These are phyloP conservation scores for Schizochytrium sp. DNA, from an alignment of 108 stramenopile genomes.

Conservation along the genomic window DNA sequence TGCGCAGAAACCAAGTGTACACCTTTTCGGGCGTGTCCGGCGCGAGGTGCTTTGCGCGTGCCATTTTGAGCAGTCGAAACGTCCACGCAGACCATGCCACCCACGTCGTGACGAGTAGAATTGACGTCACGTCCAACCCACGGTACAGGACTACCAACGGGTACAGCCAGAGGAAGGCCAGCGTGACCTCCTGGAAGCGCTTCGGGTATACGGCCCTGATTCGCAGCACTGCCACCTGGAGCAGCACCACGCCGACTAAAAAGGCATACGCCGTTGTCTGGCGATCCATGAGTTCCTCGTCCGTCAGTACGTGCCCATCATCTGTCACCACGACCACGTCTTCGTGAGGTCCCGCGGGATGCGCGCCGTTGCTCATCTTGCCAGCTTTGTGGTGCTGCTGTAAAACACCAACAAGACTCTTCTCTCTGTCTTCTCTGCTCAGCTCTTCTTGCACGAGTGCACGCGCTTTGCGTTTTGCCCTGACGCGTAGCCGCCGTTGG, in stretches of 20 bases:
- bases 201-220: neutral
- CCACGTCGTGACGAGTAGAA: neutral
- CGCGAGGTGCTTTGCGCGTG: neutral
- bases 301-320: neutral
- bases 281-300: neutral
- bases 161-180: neutral
- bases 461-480: too few relatives aligned
- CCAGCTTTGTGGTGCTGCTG: too few relatives aligned
- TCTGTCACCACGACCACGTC: neutral
- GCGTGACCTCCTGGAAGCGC: slow-evolving; percentile 1
- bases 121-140: neutral
- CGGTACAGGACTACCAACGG: neutral
- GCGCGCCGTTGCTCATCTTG: neutral
- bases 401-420: too few relatives aligned
- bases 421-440: too few relatives aligned
- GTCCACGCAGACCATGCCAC: neutral
- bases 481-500: too few relatives aligned
- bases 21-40: neutral
- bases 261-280: neutral
- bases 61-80: neutral
- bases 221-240: neutral
- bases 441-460: too few relatives aligned
- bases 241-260: neutral
- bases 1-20: neutral
- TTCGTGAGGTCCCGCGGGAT: neutral